Evolutionary conservation across 1,284 basidiomycete genomes (phyloP).

Genomic region (Waitea zeae): DNA sequence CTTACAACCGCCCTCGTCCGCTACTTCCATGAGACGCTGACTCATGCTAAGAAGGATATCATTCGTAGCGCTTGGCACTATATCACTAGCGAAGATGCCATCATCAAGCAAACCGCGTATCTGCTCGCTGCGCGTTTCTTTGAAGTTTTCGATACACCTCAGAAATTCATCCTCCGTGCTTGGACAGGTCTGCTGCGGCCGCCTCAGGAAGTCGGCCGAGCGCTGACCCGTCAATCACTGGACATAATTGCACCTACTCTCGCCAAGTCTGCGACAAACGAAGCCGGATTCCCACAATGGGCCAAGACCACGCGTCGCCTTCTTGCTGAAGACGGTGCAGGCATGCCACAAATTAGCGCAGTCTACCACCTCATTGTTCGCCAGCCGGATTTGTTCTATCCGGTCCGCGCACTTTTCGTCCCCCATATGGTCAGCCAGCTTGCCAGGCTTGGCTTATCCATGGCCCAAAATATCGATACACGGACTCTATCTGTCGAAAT

Average conservation of each 20-base stretch:
- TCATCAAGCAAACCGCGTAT: slow-evolving; percentile 91
- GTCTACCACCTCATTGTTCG: slow-evolving; percentile 90
- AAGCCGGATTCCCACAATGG: slow-evolving; percentile 67
- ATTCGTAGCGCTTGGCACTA: slow-evolving; percentile 94
- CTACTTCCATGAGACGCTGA: slow-evolving; percentile 62
- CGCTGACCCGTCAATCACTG: slow-evolving; percentile 74
- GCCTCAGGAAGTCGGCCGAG: slow-evolving; percentile 67
- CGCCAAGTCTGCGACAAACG: slow-evolving; percentile 35
- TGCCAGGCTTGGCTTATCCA: slow-evolving; percentile 71
- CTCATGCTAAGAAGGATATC: slow-evolving; percentile 80
- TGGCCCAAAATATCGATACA: slow-evolving; percentile 64
- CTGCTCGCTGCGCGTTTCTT: slow-evolving; percentile 92
- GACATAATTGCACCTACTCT: slow-evolving; percentile 87
- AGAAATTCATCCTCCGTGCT: slow-evolving; percentile 88
- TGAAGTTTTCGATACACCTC: slow-evolving; percentile 77
- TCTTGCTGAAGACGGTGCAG: slow-evolving; percentile 79
- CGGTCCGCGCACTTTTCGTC: slow-evolving; percentile 88
- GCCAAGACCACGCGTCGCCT: slow-evolving; percentile 79
- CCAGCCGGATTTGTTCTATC: slow-evolving; percentile 86
- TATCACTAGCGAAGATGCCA: slow-evolving; percentile 72
- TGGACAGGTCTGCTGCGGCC: slow-evolving; percentile 88
- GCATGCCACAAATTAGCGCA: slow-evolving; percentile 68
- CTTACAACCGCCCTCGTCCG: slow-evolving; percentile 86
- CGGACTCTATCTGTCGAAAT: slow-evolving; percentile 73
- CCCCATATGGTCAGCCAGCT: slow-evolving; percentile 90